Base-by-base conservation (phyloP, 495 filamentous ascomycete species). In the Annulohypoxylon stygium region DNA sequence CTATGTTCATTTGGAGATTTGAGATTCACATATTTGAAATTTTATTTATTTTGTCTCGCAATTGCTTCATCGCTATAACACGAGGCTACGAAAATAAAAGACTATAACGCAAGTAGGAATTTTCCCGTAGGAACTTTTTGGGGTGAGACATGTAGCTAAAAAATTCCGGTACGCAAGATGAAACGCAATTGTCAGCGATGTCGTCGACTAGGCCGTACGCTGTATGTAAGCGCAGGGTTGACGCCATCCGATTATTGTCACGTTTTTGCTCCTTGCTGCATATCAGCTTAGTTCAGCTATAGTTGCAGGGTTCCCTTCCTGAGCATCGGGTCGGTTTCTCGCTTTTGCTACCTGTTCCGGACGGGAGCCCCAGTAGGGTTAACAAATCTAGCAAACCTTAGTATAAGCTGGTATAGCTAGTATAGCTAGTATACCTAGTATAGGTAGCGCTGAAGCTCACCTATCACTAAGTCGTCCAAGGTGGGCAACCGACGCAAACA, bases 211-310 rank as follows among this genome's bases (percentile, higher is more conserved):
- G 34, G 33, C 34, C 26, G 3, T 39, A 58, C 11, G 3, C 30
- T 18, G 30, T 30, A 30, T 30, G 30, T 30, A 30, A 30, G 30
- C 30, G 30, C 30, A 51, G 48, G 12, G 39, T 59, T 66, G 63
- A 66, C 63, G 63, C 51, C 63, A 59, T 65, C 36, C 18, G 43
- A 53, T 33, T 33, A 30, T 41, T 60, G 34, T 55, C 55, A 68
- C 65, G 65, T 41, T 61, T 60, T 54, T 23, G 23, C 47, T 36
- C 48, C 48, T 51, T 23, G 48, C 20, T 51, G 23, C 18, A 26
- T 51, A 45, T 50, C 9, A 18, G 36, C 34, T 14, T 30, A 30
- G 30, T 30, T 50, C 4, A 18, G 36, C 34, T 14, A 47, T 14
- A 65, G 30, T 45, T 57, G 41, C 55, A 68, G 45, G 55, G 65